phyloP scores from a whole-genome alignment of 179 eudicot genomes.

The Sideroxylon spinosum region DNA sequence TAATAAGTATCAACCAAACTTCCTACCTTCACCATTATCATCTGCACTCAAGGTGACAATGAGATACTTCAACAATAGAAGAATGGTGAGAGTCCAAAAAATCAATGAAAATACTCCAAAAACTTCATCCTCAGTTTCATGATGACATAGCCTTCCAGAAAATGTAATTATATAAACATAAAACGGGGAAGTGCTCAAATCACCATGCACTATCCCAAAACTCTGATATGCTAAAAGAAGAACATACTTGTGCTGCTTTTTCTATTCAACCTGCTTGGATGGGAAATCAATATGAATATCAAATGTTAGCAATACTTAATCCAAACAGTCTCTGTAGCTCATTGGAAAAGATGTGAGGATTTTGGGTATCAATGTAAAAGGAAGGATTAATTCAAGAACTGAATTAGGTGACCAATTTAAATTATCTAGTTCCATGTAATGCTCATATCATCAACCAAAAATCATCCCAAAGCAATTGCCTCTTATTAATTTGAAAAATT shows the following conservation, averaged over 20 bases:
- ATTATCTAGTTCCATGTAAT: neutral
- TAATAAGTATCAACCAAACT: neutral
- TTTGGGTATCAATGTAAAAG: neutral
- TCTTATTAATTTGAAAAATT: too few species aligned
- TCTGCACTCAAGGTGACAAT: constrained; percentile 34
- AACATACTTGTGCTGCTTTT: constrained; percentile 26
- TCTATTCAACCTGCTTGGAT: constrained; percentile 32
- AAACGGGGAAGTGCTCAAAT: constrained; percentile 44
- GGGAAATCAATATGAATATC: constrained; percentile 1
- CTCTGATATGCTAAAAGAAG: constrained; percentile 51
- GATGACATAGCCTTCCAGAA: constrained; percentile 30
- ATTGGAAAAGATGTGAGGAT: neutral
- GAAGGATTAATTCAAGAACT: neutral
- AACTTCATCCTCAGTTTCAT: constrained; percentile 35
- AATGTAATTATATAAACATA: constrained; percentile 45
- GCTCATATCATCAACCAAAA: too few species aligned
- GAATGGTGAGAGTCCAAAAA: constrained; percentile 53
- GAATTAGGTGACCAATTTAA: neutral
- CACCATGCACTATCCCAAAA: constrained; percentile 50
- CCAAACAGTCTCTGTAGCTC: neutral
- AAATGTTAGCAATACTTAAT: neutral
- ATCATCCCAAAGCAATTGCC: neutral
- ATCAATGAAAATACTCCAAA: constrained; percentile 47
- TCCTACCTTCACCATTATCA: constrained; percentile 56
- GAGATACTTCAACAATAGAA: constrained; percentile 44